Evolutionary conservation across 495 filamentous ascomycete species (phyloP), one percentile per base, ranked within the genome.

Genomic region (Penicillium atrosanguineum): DNA sequence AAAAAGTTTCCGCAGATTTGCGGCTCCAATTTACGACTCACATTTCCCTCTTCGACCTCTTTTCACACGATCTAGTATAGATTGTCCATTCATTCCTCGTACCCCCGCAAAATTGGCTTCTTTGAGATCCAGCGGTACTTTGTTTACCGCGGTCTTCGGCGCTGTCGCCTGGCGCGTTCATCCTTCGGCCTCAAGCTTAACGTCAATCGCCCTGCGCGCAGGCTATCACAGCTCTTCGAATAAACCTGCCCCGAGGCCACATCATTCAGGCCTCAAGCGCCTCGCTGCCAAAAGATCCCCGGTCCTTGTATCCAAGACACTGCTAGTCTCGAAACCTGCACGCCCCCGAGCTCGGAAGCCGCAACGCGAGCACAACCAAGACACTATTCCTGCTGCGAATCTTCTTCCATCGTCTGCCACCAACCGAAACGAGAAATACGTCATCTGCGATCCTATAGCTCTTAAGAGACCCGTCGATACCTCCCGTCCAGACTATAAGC

Each of bases 81-180:
- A 26, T 43, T 55, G 31, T 44, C 39, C 45, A 41, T 21, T 39
- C 21, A 28, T 39, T 20, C 25, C 12, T 9, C 15, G 18, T 8
- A 23, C 44, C 23, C 28, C 55, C 69, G 62, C 58, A 72, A 78
- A 66, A 52, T 76, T 78, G 75, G 75, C 75, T 72, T 74, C 69
- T 55, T 44, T 69, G 56, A 55, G 47, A 21, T 55, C 63, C 50
- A 55, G 64, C 63, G 63, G 69, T 60, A 63, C 62, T 59, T 61
- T 69, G 52, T 53, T 67, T 56, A 47, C 55, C 55, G 67, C 57
- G 45, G 61, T 63, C 59, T 61, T 57, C 59, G 60, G 69, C 60
- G 61, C 59, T 59, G 31, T 55, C 57, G 38, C 56, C 43, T 44
- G 48, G 49, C 43, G 56, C 37, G 55, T 52, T 14, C 53, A 51